These are phyloP conservation scores for Lactifluus subvellereus DNA, from an alignment of 768 basidiomycete species.

Conservation along the genomic window DNA sequence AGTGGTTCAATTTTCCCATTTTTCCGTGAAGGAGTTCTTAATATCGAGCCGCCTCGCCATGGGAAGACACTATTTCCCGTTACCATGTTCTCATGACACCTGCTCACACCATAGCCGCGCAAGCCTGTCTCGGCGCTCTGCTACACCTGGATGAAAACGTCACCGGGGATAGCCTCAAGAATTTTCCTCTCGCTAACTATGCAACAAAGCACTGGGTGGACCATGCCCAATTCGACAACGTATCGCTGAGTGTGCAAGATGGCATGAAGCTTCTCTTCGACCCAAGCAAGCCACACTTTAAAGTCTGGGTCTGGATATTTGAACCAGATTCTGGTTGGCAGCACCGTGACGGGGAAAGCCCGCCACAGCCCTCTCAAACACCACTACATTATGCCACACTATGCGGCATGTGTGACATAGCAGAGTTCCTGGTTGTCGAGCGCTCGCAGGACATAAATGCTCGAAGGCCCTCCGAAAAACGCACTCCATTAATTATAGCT, in stretches of 20 bases:
- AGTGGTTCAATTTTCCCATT: conserved; percentile 12
- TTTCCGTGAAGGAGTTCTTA: conserved; percentile 13
- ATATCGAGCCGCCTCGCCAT: background rate
- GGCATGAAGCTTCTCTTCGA: background rate
- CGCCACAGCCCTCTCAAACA: background rate
- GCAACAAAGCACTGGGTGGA: background rate
- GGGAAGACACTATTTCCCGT: background rate
- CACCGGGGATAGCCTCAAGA: background rate
- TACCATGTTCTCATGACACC: background rate
- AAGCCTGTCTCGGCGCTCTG: background rate
- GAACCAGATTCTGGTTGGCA: background rate
- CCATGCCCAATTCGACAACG: background rate
- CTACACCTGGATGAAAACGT: background rate
- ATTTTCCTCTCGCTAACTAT: background rate
- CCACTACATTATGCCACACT: background rate
- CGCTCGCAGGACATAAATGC: background rate
- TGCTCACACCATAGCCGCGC: background rate
- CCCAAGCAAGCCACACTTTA: background rate
- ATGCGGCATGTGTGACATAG: background rate
- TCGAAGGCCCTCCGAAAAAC: background rate
- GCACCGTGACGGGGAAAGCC: background rate
- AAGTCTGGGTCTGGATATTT: background rate
- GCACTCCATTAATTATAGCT: background rate
- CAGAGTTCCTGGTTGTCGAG: background rate
- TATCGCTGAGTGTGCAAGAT: background rate